Evolutionary conservation across 306 rosid genomes (phyloP), one percentile per base, ranked within the genome.

Genomic region (Dryas octopetala): DNA sequence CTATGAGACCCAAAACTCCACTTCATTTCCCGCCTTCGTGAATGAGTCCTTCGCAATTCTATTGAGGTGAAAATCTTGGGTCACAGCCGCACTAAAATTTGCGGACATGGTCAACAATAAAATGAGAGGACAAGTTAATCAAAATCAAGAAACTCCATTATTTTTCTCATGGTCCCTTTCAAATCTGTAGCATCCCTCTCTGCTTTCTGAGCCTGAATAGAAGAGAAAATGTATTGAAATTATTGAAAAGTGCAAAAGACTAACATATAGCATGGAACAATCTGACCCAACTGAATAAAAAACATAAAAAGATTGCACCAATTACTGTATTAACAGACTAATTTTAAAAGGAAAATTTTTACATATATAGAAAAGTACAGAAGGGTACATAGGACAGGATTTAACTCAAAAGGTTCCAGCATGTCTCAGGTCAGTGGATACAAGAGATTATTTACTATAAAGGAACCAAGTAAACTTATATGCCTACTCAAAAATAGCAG

Each of bases 121-220:
- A 60, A 5, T 43, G 69, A 52, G 51, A 41, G 74, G 41, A 66
- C 17, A 66, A 15, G 26, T 82, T 76, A 92, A 71, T 92, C 97
- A 77, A 90, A 74, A 85, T 90, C 97, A 61, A 90, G 97, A 78
- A 92, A 92, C 76, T 92, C 97, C 91, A 88, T 86, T 88, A 94
- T 88, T 84, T 92, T 92, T 78, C 96, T 88, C 88, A 90, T 92
- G 48, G 97, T 82, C 32, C 97, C 92, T 85, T 90, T 92, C 58
- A 90, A 85, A 82, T 92, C 97, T 80, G 88, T 74, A 44, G 97
- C 91, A 60, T 88, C 92, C 85, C 93, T 87, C 77, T 90, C 97
- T 71, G 85, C 92, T 80, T 90, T 92, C 85, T 90, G 97, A 69
- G 94, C 97, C 96, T 92, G 77, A 63, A 81, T 15, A 49, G 62